These are phyloP conservation scores for Pseudocercospora fijiensis DNA, from an alignment of 2,329 filamentous ascomycete genomes.

Conservation along the genomic window DNA sequence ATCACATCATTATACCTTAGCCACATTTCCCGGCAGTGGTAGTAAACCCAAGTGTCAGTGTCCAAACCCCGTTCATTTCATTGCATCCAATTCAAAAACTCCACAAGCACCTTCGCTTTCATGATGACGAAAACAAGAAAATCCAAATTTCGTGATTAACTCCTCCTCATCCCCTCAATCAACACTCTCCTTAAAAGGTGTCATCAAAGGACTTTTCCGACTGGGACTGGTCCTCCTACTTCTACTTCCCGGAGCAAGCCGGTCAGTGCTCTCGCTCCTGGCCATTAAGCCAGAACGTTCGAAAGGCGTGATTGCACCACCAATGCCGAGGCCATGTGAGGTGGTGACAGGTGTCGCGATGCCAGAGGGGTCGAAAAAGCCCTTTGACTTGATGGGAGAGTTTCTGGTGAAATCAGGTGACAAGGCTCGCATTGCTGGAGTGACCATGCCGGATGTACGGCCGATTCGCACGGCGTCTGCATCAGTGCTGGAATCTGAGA, in stretches of 20 bases:
- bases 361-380: constrained; percentile 49
- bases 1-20: background rate
- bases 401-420: constrained; percentile 35
- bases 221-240: constrained; percentile 52
- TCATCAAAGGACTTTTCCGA: constrained; percentile 44
- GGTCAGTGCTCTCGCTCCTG: constrained; percentile 82
- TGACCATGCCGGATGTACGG: constrained; percentile 65
- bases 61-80: background rate
- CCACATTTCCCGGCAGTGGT: background rate
- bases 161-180: constrained; percentile 29
- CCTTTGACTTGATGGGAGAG: constrained; percentile 30
- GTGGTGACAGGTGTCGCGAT: constrained; percentile 25
- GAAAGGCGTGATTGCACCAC: constrained; percentile 43
- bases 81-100: background rate
- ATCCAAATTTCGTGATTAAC: constrained; percentile 13
- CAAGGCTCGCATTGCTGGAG: constrained; percentile 48
- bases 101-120: constrained; percentile 17
- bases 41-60: too few relatives aligned
- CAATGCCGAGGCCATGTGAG: constrained; percentile 30
- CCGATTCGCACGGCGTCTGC: constrained; percentile 51
- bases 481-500: constrained; percentile 23
- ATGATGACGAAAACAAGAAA: background rate
- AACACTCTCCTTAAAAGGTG: constrained; percentile 39
- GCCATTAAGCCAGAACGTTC: constrained; percentile 71
- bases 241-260: constrained; percentile 59